phyloP scores from a whole-genome alignment of 345 rosid genomes.

The Mercurialis annua region DNA sequence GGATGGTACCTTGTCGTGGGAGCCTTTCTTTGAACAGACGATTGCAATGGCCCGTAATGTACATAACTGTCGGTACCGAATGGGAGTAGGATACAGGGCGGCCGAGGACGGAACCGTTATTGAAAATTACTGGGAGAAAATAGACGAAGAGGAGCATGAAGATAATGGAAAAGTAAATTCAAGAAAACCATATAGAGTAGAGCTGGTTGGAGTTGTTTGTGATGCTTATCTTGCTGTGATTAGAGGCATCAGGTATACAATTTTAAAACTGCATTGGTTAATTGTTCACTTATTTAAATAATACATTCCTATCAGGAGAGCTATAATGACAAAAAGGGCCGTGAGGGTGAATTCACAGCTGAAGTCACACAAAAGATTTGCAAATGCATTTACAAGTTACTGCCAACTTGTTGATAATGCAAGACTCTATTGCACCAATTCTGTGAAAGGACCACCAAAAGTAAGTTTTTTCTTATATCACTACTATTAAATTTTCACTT shows the following conservation, averaged over 20 bases:
- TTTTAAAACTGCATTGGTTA: not conserved
- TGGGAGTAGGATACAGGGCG: constrained; percentile 79
- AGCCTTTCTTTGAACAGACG: constrained; percentile 84
- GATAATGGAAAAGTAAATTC: constrained; percentile 34
- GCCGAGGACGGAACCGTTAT: constrained; percentile 56
- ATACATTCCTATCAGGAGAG: constrained; percentile 64
- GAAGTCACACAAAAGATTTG: constrained; percentile 89
- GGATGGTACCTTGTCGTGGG: constrained; percentile 96
- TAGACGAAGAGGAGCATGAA: constrained; percentile 40
- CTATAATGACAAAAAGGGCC: constrained; percentile 80
- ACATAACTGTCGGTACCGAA: constrained; percentile 73
- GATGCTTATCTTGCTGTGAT: constrained; percentile 90
- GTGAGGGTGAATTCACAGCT: constrained; percentile 86
- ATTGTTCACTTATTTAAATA: not conserved
- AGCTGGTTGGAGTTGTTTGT: constrained; percentile 86
- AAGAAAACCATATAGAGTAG: constrained; percentile 90
- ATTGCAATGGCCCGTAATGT: constrained; percentile 87
- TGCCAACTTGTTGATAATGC: constrained; percentile 82
- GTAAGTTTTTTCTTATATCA: constrained; percentile 34
- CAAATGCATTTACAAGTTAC: constrained; percentile 69
- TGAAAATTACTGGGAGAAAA: constrained; percentile 83
- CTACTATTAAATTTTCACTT: too few relatives aligned
- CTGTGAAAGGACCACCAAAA: constrained; percentile 77
- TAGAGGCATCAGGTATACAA: constrained; percentile 81
- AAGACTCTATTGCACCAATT: constrained; percentile 77